Conservation (phyloP, 345 rosid genomes). For the Citrus sinensis region DNA sequence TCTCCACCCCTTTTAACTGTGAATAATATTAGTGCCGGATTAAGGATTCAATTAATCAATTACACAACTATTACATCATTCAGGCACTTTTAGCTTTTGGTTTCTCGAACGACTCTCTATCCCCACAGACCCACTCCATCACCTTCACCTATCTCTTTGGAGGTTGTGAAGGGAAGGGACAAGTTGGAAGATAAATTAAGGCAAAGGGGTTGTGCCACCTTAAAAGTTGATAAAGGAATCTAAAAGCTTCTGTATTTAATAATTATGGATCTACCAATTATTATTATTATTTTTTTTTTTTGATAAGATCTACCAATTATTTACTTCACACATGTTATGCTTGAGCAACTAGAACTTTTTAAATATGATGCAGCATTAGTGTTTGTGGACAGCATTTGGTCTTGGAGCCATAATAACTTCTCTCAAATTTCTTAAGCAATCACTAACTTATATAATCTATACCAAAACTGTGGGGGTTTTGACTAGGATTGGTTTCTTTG, state of each 20-base stretch:
- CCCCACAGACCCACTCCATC: no score
- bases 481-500: not conserved
- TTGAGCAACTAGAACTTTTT: not conserved
- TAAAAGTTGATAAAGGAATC: not conserved
- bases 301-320: not conserved
- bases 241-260: not conserved
- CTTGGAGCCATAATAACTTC: not conserved
- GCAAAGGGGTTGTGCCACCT: not conserved
- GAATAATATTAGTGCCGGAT: not conserved
- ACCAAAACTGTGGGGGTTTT: constrained; percentile 16
- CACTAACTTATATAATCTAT: constrained; percentile 1
- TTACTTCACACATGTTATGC: not conserved
- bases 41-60: not conserved
- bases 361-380: not conserved
- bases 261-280: not conserved
- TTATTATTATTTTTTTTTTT: not conserved
- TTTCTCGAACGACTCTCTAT: not conserved
- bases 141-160: not conserved
- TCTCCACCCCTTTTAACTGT: not conserved
- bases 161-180: constrained; percentile 18
- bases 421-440: not conserved
- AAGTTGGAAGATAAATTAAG: not conserved
- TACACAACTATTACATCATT: not conserved
- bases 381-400: not conserved
- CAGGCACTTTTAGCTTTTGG: not conserved